phyloP scores from a whole-genome alignment of 1,284 basidiomycete genomes.

The Cryptococcus depauperatus region DNA sequence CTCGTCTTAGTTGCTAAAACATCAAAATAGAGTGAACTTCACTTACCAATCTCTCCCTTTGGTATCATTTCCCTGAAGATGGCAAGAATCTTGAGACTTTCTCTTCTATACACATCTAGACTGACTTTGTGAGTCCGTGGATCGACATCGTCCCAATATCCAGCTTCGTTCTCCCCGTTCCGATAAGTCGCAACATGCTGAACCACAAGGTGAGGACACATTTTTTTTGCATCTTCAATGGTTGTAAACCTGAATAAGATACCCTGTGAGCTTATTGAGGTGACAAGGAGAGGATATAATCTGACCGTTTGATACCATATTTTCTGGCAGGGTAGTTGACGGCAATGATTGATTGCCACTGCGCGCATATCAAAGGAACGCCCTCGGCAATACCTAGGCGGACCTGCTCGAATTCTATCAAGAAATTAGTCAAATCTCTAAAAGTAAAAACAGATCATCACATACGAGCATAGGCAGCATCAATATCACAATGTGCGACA shows the following conservation, averaged over 20 bases:
- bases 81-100: constrained; percentile 80
- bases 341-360: constrained; percentile 85
- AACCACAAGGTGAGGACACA: constrained; percentile 73
- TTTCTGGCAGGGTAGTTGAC: constrained; percentile 91
- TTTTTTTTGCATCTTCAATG: constrained; percentile 67
- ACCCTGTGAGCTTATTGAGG: background rate
- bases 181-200: constrained; percentile 85
- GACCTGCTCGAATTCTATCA: constrained; percentile 69
- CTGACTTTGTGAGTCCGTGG: constrained; percentile 91
- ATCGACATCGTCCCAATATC: constrained; percentile 80
- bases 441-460: background rate
- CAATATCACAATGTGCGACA: constrained; percentile 85
- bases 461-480: constrained; percentile 72
- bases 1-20: background rate
- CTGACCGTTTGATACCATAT: constrained; percentile 69
- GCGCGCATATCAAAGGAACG: constrained; percentile 78
- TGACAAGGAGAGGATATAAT: constrained; percentile 18
- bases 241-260: constrained; percentile 21
- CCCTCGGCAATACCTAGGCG: constrained; percentile 63
- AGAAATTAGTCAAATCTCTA: constrained; percentile 9
- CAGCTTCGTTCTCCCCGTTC: constrained; percentile 80
- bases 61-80: constrained; percentile 74
- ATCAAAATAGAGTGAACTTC: background rate
- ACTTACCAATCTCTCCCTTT: constrained; percentile 56
- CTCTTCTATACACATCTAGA: constrained; percentile 84